Conservation (phyloP, 352 stramenopile species). For the Elongisporangium senticosum region DNA sequence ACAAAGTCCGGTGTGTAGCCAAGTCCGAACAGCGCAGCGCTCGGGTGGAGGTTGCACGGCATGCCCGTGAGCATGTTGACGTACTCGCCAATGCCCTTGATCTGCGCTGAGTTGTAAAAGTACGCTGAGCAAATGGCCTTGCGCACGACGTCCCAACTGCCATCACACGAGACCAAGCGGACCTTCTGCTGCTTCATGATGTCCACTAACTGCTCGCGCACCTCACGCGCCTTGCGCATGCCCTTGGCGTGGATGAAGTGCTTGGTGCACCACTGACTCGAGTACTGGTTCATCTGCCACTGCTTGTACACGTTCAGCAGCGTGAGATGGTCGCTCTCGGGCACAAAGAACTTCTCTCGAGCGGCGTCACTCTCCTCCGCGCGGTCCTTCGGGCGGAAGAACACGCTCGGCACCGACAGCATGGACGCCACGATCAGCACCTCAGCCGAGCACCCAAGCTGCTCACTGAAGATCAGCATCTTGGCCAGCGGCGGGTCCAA, state of each 20-base stretch:
- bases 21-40: slow-evolving; percentile 95
- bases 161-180: slow-evolving; percentile 83
- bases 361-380: slow-evolving; percentile 97
- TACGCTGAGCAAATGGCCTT: slow-evolving; percentile 99
- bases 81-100: slow-evolving; percentile 99
- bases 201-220: slow-evolving; percentile 95
- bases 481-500: slow-evolving; percentile 94
- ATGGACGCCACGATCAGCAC: slow-evolving; percentile 97
- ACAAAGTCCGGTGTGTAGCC: slow-evolving; percentile 99
- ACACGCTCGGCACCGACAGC: slow-evolving; percentile 96
- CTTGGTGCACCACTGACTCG: slow-evolving; percentile 89
- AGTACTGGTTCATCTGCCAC: slow-evolving; percentile 95
- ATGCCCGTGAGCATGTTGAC: slow-evolving; percentile 99
- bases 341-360: slow-evolving; percentile 99
- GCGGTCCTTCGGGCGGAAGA: slow-evolving; percentile 95
- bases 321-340: slow-evolving; percentile 97
- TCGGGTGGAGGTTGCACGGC: slow-evolving; percentile 96
- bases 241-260: slow-evolving; percentile 98
- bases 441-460: slow-evolving; percentile 92
- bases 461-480: slow-evolving; percentile 95
- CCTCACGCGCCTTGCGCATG: slow-evolving; percentile 88
- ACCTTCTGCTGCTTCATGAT: slow-evolving; percentile 98
- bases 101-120: slow-evolving; percentile 99
- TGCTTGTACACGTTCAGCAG: slow-evolving; percentile 95
- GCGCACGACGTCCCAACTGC: slow-evolving; percentile 95